A percentile compares a stretch with the other conserved stretches of the same genome.
Conservation (phyloP, 805 yeast genomes). For the Yarrowia keelungensis region DNA sequence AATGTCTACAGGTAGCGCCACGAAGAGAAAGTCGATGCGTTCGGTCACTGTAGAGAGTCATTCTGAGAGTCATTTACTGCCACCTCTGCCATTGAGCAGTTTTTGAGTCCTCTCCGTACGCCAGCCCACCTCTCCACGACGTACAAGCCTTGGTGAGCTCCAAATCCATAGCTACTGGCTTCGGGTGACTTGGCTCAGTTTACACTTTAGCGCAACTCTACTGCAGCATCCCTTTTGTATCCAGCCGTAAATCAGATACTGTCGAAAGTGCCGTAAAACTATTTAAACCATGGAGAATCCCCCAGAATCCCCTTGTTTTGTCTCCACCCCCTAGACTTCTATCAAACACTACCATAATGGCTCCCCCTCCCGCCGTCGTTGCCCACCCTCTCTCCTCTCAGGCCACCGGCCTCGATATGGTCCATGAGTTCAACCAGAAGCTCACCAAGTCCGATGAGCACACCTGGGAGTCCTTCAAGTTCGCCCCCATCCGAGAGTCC, state of each 20-base stretch:
- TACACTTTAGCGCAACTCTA: conserved; percentile 16
- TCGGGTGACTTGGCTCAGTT: background rate
- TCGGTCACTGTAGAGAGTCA: too few relatives aligned
- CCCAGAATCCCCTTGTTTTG: background rate
- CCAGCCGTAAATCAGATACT: conserved; percentile 30
- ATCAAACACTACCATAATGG: background rate
- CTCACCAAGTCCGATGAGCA: conserved; percentile 39
- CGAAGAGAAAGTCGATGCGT: too few relatives aligned
- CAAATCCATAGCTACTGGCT: background rate
- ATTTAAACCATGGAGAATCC: background rate
- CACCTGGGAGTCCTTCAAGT: conserved; percentile 73
- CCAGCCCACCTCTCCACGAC: too few relatives aligned
- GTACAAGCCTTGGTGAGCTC: background rate
- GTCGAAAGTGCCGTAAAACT: background rate
- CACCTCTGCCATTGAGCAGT: too few relatives aligned
- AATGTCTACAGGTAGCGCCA: background rate
- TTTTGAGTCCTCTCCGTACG: too few relatives aligned
- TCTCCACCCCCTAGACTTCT: background rate
- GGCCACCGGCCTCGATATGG: conserved; percentile 34
- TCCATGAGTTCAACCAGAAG: conserved; percentile 36
- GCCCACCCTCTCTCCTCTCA: conserved; percentile 29
- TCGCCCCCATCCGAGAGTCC: conserved; percentile 77
- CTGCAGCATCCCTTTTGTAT: background rate
- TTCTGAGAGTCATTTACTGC: too few relatives aligned
- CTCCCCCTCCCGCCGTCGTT: conserved; percentile 31